phyloP scores from a whole-genome alignment of 1,284 basidiomycete genomes.

The Leccinum pallidistipes region DNA sequence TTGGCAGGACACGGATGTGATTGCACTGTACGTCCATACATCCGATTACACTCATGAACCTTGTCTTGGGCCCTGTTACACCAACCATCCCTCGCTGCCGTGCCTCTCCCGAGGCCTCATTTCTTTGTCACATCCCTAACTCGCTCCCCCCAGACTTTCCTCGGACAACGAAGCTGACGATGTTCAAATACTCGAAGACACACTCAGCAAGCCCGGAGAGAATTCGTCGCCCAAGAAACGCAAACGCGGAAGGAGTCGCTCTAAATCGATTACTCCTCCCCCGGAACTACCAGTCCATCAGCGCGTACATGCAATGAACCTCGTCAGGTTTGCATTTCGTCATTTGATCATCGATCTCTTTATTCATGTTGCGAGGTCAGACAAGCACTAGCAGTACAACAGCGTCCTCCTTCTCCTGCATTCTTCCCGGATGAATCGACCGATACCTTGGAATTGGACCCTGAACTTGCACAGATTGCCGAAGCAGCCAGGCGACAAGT shows the following conservation, averaged over 20 bases:
- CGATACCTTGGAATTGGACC: slow-evolving; percentile 53
- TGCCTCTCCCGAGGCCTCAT: neutral
- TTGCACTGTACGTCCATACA: slow-evolving; percentile 28
- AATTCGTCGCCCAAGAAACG: slow-evolving; percentile 33
- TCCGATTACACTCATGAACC: neutral
- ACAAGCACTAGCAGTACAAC: slow-evolving; percentile 42
- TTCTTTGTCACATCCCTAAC: slow-evolving; percentile 11
- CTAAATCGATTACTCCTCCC: slow-evolving; percentile 71
- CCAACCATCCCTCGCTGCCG: neutral
- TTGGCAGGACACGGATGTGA: slow-evolving; percentile 37
- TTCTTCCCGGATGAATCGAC: slow-evolving; percentile 45
- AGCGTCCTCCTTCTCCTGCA: slow-evolving; percentile 47
- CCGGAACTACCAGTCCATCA: slow-evolving; percentile 54
- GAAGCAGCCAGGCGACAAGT: slow-evolving; percentile 35
- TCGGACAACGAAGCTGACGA: slow-evolving; percentile 54
- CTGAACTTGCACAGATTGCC: slow-evolving; percentile 60
- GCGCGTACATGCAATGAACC: slow-evolving; percentile 50
- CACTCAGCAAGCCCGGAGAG: slow-evolving; percentile 21
- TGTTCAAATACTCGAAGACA: slow-evolving; percentile 37
- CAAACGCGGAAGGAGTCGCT: slow-evolving; percentile 56
- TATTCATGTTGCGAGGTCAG: slow-evolving; percentile 37
- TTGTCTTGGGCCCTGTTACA: neutral
- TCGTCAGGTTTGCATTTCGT: slow-evolving; percentile 51
- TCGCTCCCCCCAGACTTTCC: slow-evolving; percentile 26
- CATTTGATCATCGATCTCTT: neutral